phyloP scores from a whole-genome alignment of 2,329 filamentous ascomycete species.

The Fusarium humuli region DNA sequence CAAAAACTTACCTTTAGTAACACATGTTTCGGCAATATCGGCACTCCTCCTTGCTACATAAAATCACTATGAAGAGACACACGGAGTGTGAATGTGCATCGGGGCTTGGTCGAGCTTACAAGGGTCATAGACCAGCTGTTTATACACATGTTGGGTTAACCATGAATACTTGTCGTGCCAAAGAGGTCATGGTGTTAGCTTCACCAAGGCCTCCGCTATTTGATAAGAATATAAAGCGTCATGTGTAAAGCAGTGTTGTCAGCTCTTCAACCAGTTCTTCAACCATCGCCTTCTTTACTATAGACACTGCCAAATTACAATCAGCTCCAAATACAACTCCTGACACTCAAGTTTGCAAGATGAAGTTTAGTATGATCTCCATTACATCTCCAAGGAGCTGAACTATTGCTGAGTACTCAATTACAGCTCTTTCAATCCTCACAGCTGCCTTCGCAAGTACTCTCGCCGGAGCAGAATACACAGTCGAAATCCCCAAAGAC shows the following conservation, averaged over 20 bases:
- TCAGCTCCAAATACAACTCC: no score
- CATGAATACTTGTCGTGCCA: background rate
- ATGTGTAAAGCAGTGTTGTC: no score
- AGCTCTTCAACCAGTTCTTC: no score
- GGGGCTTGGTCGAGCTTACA: background rate
- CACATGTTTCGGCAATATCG: background rate
- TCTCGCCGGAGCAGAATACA: background rate
- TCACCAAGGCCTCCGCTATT: background rate
- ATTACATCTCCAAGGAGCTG: no score
- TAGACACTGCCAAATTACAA: no score
- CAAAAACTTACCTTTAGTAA: accelerated
- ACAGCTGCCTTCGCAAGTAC: background rate
- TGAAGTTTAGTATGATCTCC: background rate
- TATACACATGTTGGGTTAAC: background rate
- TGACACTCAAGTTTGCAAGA: background rate
- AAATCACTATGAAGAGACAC: background rate
- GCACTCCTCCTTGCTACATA: background rate
- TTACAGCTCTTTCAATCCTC: background rate
- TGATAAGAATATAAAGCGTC: background rate
- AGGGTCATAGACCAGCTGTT: background rate
- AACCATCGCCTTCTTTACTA: no score
- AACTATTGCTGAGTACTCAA: no score
- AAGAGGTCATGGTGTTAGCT: background rate
- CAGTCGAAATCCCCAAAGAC: background rate
- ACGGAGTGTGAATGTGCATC: background rate